Base-by-base conservation (phyloP, 306 rosid genomes). In the Castanea mollissima region DNA sequence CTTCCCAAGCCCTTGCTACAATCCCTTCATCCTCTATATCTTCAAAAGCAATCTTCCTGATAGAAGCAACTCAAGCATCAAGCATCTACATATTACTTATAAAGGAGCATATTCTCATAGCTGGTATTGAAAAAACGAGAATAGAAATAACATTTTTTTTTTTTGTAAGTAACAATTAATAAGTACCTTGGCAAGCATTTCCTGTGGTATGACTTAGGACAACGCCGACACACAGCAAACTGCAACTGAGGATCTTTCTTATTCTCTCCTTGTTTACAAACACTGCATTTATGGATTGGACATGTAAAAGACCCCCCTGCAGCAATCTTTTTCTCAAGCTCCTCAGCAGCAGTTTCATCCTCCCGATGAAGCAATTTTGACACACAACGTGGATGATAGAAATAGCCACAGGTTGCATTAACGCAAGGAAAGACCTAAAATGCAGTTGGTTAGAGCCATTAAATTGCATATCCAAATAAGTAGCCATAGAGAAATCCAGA, bases 171-270 rank as follows among this genome's bases (percentile, higher is more conserved):
- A 68, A 70, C 29, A 35, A 70, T 46, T 27, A 62, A 74, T 46
- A 55, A 79, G 62, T 77, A 92, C 98, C 92, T 85, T 54, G 99
- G 99, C 85, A 95, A 83, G 87, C 99, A 95, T 89, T 93, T 93
- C 78, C 92, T 87, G 62, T 95, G 99, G 80, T 93, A 95, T 8
- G 99, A 85, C 80, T 62, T 89, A 59, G 99, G 98, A 80, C 99
- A 95, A 31, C 99, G 99, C 88, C 99, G 85, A 77, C 98, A 95
- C 23, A 95, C 91, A 72, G 99, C 96, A 89, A 95, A 91, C 75
- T 88, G 96, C 35, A 89, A 60, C 34, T 89, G 88, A 19, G 20
- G 80, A 74, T 83, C 78, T 56, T 85, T 80, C 82, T 88, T 93
- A 78, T 93, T 84, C 86, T 95, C 99, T 84, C 86, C 91, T 87